Conservation (phyloP, 495 filamentous ascomycete genomes). For the Podospora sp. region DNA sequence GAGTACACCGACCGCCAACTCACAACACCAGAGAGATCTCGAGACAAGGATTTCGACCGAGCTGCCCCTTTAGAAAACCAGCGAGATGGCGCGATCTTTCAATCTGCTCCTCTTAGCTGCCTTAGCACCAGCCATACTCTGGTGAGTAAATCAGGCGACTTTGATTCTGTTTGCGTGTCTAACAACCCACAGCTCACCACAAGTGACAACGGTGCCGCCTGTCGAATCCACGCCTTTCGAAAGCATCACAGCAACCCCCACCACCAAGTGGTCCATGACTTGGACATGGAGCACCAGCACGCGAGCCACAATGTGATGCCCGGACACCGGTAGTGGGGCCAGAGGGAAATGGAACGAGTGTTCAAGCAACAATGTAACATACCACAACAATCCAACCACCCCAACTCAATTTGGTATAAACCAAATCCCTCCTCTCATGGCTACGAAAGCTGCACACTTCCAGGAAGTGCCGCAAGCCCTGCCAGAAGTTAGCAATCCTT, state of each 20-base stretch:
- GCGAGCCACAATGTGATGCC: not conserved
- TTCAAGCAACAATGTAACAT: not conserved
- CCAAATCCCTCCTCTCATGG: not conserved
- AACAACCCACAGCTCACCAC: not conserved
- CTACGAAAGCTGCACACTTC: not conserved
- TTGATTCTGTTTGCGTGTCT: too few species aligned
- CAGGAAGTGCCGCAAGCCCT: constrained; percentile 1
- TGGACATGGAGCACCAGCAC: not conserved
- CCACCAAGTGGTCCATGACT: not conserved
- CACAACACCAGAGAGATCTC: too few species aligned
- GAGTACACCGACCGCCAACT: too few species aligned
- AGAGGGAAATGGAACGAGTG: too few species aligned
- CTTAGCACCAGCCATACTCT: too few species aligned
- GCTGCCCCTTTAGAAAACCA: too few species aligned
- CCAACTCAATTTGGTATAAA: too few species aligned
- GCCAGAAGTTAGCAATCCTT: not conserved
- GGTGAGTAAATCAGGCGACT: not conserved
- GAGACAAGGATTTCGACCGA: too few species aligned
- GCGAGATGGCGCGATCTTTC: too few species aligned
- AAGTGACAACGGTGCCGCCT: not conserved
- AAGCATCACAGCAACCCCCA: not conserved
- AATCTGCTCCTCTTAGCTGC: too few species aligned
- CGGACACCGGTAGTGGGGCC: too few species aligned
- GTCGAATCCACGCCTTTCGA: not conserved
- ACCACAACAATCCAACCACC: not conserved